Evolutionary conservation across 495 filamentous ascomycete species (phyloP).

Genomic region (Poronia punctata): DNA sequence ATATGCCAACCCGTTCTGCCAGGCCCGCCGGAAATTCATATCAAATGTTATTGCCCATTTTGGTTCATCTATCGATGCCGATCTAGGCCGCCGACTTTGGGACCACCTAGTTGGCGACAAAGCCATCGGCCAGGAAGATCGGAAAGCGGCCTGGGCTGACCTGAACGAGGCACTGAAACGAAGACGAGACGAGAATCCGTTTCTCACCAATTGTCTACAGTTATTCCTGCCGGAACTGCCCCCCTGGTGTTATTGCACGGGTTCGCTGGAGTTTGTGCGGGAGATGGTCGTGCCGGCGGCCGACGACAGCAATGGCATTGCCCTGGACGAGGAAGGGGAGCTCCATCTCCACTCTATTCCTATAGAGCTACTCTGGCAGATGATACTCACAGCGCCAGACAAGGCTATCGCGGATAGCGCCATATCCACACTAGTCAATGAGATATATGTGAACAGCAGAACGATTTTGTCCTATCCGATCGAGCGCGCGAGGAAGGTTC

Average conservation of each 20-base stretch:
- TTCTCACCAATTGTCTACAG: conserved; percentile 58
- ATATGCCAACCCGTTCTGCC: conserved; percentile 29
- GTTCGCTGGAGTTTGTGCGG: conserved; percentile 60
- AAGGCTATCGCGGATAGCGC: conserved; percentile 62
- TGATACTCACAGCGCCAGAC: conserved; percentile 65
- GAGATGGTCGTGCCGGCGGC: conserved; percentile 34
- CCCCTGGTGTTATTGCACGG: conserved; percentile 57
- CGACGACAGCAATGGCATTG: conserved; percentile 29
- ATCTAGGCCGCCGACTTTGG: conserved; percentile 61
- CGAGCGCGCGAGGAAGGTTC: conserved; percentile 50
- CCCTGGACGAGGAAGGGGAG: conserved; percentile 37
- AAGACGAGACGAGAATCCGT: conserved; percentile 46
- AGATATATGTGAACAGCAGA: conserved; percentile 59
- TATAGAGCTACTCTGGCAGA: conserved; percentile 75
- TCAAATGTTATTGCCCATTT: conserved; percentile 49
- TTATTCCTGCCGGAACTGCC: conserved; percentile 58
- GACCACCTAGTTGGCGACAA: conserved; percentile 55
- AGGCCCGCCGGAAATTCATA: conserved; percentile 54
- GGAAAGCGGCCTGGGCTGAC: conserved; percentile 59
- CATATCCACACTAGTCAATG: conserved; percentile 58
- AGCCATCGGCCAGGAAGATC: conserved; percentile 47
- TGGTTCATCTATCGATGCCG: conserved; percentile 52
- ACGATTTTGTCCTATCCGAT: conserved; percentile 37
- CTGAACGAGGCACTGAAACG: conserved; percentile 46
- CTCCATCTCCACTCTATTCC: conserved; percentile 42